Percentiles rank a stretch among this genome's conserved stretches.
Evolutionary conservation across 176 grass and related monocot species (phyloP).

Genomic region (Oryza meridionalis): DNA sequence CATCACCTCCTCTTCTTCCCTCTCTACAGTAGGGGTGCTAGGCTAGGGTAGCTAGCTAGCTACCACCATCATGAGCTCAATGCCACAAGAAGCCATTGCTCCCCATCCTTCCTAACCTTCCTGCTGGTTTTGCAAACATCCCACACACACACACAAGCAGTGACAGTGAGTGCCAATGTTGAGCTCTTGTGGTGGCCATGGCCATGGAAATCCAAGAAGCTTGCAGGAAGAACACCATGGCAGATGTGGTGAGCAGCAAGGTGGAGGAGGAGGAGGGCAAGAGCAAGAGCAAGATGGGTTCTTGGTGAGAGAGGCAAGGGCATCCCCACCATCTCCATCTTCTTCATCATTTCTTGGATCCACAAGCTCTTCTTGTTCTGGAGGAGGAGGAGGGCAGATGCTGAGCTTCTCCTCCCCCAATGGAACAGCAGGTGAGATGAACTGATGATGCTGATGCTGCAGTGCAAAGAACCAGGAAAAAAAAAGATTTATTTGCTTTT

Average conservation of each 20-base stretch:
- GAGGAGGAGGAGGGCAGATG: conserved; percentile 28
- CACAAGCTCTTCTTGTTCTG: conserved; percentile 15
- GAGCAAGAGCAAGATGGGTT: conserved; percentile 31
- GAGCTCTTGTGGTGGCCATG: conserved; percentile 10
- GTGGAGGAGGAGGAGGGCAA: too few relatives aligned
- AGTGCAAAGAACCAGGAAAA: background rate
- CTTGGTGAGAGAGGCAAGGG: background rate
- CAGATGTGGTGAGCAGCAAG: conserved; percentile 11
- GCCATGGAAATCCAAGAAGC: conserved; percentile 1
- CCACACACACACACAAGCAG: background rate
- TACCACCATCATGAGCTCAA: conserved; percentile 11
- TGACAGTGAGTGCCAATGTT: conserved; percentile 32
- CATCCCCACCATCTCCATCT: background rate
- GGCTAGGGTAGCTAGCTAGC: background rate
- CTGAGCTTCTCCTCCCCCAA: conserved; percentile 53
- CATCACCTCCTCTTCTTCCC: background rate
- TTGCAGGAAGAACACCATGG: background rate
- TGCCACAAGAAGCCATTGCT: conserved; percentile 22
- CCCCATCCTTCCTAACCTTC: conserved; percentile 29
- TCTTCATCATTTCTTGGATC: conserved; percentile 42
- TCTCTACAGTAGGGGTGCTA: background rate
- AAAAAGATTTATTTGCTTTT: background rate
- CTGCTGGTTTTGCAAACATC: background rate
- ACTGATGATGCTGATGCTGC: background rate
- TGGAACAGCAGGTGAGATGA: conserved; percentile 37